These are phyloP conservation scores for Cercis canadensis DNA, from an alignment of 306 rosid genomes.

Conservation along the genomic window DNA sequence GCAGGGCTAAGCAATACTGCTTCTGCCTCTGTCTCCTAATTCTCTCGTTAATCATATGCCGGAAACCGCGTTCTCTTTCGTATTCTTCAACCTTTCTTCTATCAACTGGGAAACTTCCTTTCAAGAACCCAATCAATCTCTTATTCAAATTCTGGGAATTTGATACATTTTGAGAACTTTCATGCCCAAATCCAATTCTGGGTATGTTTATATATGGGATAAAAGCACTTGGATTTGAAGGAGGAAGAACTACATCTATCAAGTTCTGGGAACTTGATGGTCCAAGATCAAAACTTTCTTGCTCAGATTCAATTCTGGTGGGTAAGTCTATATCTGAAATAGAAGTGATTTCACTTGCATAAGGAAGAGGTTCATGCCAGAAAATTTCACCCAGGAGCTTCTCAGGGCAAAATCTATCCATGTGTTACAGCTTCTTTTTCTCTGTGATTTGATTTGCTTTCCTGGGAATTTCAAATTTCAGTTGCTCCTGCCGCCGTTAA, in stretches of 20 bases:
- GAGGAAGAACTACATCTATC: constrained; percentile 18
- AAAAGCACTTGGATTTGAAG: constrained; percentile 50
- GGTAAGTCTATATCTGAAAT: constrained; percentile 9
- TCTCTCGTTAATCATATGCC: constrained; percentile 78
- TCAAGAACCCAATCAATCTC: constrained; percentile 54
- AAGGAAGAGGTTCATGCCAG: constrained; percentile 40
- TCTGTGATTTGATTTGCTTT: not conserved
- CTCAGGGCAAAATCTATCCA: constrained; percentile 44
- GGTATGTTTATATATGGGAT: constrained; percentile 44
- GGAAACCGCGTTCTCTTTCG: constrained; percentile 51
- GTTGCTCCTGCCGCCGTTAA: constrained; percentile 5
- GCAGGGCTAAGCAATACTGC: constrained; percentile 55
- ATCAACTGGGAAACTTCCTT: constrained; percentile 26
- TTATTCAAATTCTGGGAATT: constrained; percentile 41
- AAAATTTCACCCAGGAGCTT: constrained; percentile 52
- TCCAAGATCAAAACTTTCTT: not conserved
- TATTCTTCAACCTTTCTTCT: constrained; percentile 7
- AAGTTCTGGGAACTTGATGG: not conserved
- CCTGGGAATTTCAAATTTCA: constrained; percentile 8
- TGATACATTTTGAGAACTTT: not conserved
- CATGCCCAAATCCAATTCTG: constrained; percentile 3
- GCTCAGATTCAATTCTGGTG: not conserved
- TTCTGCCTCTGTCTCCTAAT: constrained; percentile 74
- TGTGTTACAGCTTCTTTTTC: not conserved
- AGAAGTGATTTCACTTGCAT: constrained; percentile 35